Conservation (phyloP, 306 rosid species). For the Boehmeria nivea region DNA sequence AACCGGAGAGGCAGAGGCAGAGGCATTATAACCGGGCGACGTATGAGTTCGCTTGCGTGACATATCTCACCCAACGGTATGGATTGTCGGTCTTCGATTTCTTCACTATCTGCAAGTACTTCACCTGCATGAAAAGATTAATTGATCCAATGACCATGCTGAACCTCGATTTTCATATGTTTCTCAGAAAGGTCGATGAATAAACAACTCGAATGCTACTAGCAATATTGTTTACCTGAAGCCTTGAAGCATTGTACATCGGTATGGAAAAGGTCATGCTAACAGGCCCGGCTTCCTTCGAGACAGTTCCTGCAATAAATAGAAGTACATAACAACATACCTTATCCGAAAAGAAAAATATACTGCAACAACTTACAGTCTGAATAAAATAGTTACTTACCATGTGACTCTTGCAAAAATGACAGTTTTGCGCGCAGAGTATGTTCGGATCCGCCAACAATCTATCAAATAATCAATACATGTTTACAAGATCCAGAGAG, state of each 20-base stretch:
- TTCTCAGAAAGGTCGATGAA: neutral
- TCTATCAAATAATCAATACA: conserved; percentile 26
- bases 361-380: conserved; percentile 2
- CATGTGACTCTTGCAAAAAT: conserved; percentile 76
- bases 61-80: conserved; percentile 93
- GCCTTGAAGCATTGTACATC: conserved; percentile 83
- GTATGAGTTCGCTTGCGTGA: conserved; percentile 79
- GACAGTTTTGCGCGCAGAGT: conserved; percentile 78
- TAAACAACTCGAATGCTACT: neutral
- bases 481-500: neutral
- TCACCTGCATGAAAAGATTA: conserved; percentile 56
- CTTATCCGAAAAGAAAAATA: neutral
- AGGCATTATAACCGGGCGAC: conserved; percentile 65
- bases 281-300: conserved; percentile 92
- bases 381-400: conserved; percentile 30
- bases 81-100: conserved; percentile 57
- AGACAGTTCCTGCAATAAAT: conserved; percentile 62
- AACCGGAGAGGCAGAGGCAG: conserved; percentile 5
- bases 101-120: conserved; percentile 86
- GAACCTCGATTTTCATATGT: neutral
- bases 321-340: neutral
- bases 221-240: conserved; percentile 46
- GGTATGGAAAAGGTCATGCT: conserved; percentile 95
- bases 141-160: too few species aligned
- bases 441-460: conserved; percentile 93